Base-by-base conservation (phyloP, 75 land plant species). In the Selaginella tamariscina region DNA sequence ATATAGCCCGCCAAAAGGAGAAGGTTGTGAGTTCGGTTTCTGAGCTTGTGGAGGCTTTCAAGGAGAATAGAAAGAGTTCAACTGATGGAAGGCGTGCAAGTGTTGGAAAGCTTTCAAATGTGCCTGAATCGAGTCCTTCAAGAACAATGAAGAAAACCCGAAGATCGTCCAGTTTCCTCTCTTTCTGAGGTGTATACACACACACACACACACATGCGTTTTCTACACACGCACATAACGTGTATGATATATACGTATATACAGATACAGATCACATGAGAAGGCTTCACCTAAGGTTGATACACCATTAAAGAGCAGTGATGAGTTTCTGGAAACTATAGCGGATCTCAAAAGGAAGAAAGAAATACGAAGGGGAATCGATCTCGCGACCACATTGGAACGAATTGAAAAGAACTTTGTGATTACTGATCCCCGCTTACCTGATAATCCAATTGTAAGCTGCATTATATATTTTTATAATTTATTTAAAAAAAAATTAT, bases 331-430 rank as follows among this genome's bases (percentile, higher is more conserved):
- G 79, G 76, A 30, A 11, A 79, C 80, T 69, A 73, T 70, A 2
- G 96, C 84, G 2, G 81, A 70, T 64, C 64, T 74, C 33, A 84
- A 93, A 66, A 82, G 91, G 68, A 77, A 75, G 65, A 77, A 71
- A 39, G 91, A 85, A 39, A 78, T 86, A 30, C 83, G 98, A 2
- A 90, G 88, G 74, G 98, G 91, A 64, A 83, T 93, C 70, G 98
- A 93, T 71, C 67, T 93, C 22, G 98, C 96, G 24, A 93, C 98
- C 31, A 93, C 98, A 32, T 72, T 93, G 67, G 98, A 93, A 71
- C 90, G 98, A 30, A 93, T 93, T 69, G 95, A 93, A 57, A 93
- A 93, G 73, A 93, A 93, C 71, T 93, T 93, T 80, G 98, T 93
- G 44, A 89, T 93, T 26, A 78, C 91, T 5, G 98, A 93, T 79